Evolutionary conservation across 768 basidiomycete species (phyloP).

Genomic region (Chlorophyllum brunneum): DNA sequence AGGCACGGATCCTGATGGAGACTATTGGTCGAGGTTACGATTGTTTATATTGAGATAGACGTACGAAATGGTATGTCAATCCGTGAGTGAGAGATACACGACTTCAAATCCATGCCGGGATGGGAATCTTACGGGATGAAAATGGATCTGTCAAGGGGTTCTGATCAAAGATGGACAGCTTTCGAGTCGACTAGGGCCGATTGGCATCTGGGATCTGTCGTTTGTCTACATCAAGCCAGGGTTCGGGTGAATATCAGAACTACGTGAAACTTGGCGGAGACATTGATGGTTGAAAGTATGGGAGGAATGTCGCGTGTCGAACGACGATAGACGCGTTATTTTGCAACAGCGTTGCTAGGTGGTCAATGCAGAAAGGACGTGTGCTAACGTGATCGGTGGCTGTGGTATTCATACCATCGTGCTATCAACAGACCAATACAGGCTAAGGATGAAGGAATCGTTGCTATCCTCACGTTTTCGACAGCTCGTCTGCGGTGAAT

Average conservation of each 20-base stretch:
- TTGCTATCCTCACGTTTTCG: too few species aligned
- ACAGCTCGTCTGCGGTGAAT: too few species aligned
- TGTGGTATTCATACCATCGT: too few species aligned
- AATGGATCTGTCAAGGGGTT: not conserved
- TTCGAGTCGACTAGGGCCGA: not conserved
- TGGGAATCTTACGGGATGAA: not conserved
- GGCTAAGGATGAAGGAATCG: too few species aligned
- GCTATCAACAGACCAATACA: too few species aligned
- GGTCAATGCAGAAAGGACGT: not conserved
- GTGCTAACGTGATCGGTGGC: constrained; percentile 7
- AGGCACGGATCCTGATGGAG: not conserved
- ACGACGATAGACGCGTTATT: not conserved
- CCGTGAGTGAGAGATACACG: not conserved
- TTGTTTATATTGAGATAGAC: not conserved
- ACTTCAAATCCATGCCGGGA: constrained; percentile 1
- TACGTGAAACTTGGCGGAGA: too few species aligned
- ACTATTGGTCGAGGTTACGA: not conserved
- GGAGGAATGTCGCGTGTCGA: not conserved
- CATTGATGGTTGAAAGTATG: not conserved
- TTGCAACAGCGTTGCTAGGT: not conserved
- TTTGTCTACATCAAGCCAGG: not conserved
- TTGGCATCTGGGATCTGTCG: constrained; percentile 1
- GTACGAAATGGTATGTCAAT: not conserved
- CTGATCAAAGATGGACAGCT: constrained; percentile 7
- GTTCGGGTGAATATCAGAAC: too few species aligned